Evolutionary conservation across 345 rosid species (phyloP).

Genomic region (Eucalyptus pumila): DNA sequence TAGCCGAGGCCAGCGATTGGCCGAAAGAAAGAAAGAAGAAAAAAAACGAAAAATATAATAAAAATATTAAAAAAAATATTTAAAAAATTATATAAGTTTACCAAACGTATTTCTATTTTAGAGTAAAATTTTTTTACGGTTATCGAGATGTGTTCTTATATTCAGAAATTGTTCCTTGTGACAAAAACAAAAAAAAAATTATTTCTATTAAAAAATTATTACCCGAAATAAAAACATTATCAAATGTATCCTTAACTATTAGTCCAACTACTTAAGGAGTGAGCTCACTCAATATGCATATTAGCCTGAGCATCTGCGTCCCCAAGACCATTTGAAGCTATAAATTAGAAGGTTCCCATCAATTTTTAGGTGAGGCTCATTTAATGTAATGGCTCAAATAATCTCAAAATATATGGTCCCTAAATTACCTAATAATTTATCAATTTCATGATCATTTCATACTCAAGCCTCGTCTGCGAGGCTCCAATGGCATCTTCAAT

Average conservation of each 20-base stretch:
- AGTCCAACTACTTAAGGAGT: rapidly evolving
- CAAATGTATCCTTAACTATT: rapidly evolving
- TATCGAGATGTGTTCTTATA: rapidly evolving
- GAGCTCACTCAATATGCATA: background rate
- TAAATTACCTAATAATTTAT: background rate
- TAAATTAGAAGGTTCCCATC: background rate
- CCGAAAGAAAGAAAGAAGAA: rapidly evolving
- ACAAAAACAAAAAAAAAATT: rapidly evolving
- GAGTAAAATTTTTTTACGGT: rapidly evolving
- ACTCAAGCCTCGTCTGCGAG: rapidly evolving
- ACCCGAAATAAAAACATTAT: rapidly evolving
- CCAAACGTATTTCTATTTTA: rapidly evolving
- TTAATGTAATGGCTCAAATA: rapidly evolving
- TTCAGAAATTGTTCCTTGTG: rapidly evolving
- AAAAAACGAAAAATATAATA: no score
- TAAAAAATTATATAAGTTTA: no score
- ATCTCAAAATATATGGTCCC: background rate
- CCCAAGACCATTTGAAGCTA: rapidly evolving
- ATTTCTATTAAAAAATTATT: rapidly evolving
- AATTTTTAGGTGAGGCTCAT: background rate
- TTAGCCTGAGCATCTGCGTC: rapidly evolving
- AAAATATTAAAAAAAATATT: no score
- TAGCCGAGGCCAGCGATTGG: rapidly evolving
- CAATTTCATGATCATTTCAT: background rate
- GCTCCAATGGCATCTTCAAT: background rate